These are phyloP conservation scores for Wickerhamomyces rabaulensis DNA, from an alignment of 805 yeast species.

Conservation along the genomic window DNA sequence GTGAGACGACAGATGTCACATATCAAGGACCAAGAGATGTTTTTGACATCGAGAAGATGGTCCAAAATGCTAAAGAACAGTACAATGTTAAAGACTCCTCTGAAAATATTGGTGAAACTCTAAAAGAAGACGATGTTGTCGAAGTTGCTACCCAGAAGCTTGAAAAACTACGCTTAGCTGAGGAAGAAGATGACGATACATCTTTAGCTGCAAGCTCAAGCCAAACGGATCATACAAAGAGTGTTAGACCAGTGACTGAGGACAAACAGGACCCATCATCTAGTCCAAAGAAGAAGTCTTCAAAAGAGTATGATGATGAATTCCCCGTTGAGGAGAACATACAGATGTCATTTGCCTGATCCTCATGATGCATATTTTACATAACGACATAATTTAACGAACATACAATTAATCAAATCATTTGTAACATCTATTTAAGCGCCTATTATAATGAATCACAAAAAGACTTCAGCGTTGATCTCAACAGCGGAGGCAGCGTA, in stretches of 20 bases:
- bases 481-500: constrained; percentile 91
- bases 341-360: constrained; percentile 19
- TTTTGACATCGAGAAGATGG: constrained; percentile 18
- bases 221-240: not conserved
- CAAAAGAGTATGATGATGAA: constrained; percentile 11
- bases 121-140: not conserved
- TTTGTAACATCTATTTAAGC: not conserved
- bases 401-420: not conserved
- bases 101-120: not conserved
- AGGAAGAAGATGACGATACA: constrained; percentile 1
- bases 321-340: constrained; percentile 14
- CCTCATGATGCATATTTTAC: not conserved
- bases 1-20: not conserved
- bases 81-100: not conserved
- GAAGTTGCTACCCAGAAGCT: not conserved
- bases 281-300: not conserved
- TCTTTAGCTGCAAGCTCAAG: not conserved
- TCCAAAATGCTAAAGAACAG: constrained; percentile 10
- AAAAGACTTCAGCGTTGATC: constrained; percentile 81
- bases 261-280: not conserved
- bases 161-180: constrained; percentile 1
- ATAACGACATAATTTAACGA: not conserved
- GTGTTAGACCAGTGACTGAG: not conserved
- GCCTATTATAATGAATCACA: constrained; percentile 33
- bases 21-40: constrained; percentile 7